Percentiles rank a stretch among this genome's conserved stretches.
Evolutionary conservation across 2,329 filamentous ascomycete genomes (phyloP).

Genomic region (Xenosphaeropsis pyriputrescens): DNA sequence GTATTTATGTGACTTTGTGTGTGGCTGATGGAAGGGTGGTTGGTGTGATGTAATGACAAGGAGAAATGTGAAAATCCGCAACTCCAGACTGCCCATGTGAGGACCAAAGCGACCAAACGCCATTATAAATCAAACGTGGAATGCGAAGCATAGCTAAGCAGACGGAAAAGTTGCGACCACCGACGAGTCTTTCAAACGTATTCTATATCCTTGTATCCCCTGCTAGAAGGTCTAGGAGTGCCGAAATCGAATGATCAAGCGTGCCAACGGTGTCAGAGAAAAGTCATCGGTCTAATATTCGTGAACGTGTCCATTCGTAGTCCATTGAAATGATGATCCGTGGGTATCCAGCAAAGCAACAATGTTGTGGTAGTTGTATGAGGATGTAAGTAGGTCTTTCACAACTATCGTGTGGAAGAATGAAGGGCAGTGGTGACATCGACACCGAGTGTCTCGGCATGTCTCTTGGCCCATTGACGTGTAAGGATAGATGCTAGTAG

Average conservation of each 20-base stretch:
- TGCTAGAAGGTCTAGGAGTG: no score
- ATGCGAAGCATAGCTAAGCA: no score
- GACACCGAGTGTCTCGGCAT: slow-evolving; percentile 41
- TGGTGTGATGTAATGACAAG: no score
- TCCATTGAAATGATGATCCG: slow-evolving; percentile 19
- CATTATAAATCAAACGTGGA: no score
- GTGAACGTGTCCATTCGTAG: slow-evolving; percentile 13
- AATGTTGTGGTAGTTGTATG: slow-evolving; percentile 11
- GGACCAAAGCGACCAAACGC: no score
- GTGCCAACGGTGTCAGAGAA: slow-evolving; percentile 1
- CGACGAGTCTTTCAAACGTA: no score
- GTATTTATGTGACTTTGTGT: no score
- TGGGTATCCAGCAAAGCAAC: slow-evolving; percentile 15
- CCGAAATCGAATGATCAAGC: not conserved
- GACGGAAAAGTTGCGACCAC: no score
- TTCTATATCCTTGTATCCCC: no score
- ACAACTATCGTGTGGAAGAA: slow-evolving; percentile 10
- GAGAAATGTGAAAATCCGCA: no score
- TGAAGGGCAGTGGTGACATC: slow-evolving; percentile 17
- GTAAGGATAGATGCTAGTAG: slow-evolving; percentile 71
- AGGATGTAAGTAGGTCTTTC: slow-evolving; percentile 8
- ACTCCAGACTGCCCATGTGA: no score
- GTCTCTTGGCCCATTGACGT: slow-evolving; percentile 86
- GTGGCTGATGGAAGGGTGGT: no score
- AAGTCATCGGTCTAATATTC: slow-evolving; percentile 15